These are phyloP conservation scores for Fusarium anguioides DNA, from an alignment of 2,329 filamentous ascomycete genomes.

Conservation along the genomic window DNA sequence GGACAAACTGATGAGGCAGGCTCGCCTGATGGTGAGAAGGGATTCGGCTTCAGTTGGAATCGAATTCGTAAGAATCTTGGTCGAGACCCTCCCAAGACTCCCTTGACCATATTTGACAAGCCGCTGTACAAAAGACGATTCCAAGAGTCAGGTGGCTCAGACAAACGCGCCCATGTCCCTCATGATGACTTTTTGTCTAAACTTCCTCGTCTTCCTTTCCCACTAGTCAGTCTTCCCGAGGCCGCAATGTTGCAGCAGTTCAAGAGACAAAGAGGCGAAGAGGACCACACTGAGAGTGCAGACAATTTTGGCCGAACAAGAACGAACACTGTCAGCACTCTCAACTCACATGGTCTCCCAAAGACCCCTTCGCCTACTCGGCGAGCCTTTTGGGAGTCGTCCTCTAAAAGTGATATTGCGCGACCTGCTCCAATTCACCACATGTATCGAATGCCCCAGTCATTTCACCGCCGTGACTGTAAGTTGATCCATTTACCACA, in stretches of 20 bases:
- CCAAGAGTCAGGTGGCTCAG: constrained; percentile 7
- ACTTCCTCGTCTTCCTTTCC: constrained; percentile 50
- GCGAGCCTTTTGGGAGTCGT: constrained; percentile 19
- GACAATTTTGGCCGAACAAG: constrained; percentile 44
- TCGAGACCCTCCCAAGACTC: constrained; percentile 37
- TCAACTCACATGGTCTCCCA: constrained; percentile 42
- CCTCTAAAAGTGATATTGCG: not conserved
- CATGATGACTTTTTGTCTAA: constrained; percentile 41
- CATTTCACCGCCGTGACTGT: constrained; percentile 33
- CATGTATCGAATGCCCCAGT: constrained; percentile 6
- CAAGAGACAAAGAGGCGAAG: constrained; percentile 50
- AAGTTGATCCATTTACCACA: not conserved
- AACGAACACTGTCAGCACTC: constrained; percentile 48
- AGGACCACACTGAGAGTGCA: constrained; percentile 51
- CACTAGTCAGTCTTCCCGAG: constrained; percentile 53
- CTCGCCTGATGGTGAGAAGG: not conserved
- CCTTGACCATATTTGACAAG: constrained; percentile 41
- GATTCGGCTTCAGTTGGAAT: constrained; percentile 46
- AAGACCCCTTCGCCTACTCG: constrained; percentile 43
- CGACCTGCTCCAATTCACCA: constrained; percentile 35
- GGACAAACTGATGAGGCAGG: not conserved
- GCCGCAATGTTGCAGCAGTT: constrained; percentile 51
- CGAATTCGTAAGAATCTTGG: constrained; percentile 42
- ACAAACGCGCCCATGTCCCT: constrained; percentile 28
- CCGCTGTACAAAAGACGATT: constrained; percentile 36